These are phyloP conservation scores for Coelastrella sp. DNA, from an alignment of 139 green algal genomes.

Conservation along the genomic window DNA sequence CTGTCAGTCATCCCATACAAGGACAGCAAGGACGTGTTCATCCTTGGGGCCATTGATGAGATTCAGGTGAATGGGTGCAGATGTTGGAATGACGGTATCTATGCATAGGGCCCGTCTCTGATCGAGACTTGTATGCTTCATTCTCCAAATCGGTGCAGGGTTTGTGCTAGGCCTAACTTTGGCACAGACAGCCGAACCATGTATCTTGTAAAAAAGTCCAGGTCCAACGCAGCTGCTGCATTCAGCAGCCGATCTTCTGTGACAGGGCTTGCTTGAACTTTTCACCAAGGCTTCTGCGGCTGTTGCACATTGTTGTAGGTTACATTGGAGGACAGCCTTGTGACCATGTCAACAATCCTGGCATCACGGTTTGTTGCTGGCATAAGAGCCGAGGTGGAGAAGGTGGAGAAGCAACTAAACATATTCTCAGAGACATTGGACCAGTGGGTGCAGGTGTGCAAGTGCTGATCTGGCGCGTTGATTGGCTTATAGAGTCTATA, in stretches of 20 bases:
- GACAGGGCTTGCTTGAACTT: too few species aligned
- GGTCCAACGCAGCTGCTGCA: too few species aligned
- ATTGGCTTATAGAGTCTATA: background rate
- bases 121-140: too few species aligned
- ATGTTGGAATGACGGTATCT: too few species aligned
- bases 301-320: constrained; percentile 39
- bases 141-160: too few species aligned
- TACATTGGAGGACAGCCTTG: constrained; percentile 87
- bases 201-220: background rate
- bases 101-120: too few species aligned
- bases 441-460: constrained; percentile 72
- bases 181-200: too few species aligned
- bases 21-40: constrained; percentile 89
- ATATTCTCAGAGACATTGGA: constrained; percentile 81
- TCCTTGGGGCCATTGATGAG: constrained; percentile 85
- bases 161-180: too few species aligned
- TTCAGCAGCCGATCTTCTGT: background rate
- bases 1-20: constrained; percentile 87
- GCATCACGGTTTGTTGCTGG: constrained; percentile 81
- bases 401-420: constrained; percentile 78
- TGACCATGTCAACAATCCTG: constrained; percentile 91
- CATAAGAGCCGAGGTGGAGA: constrained; percentile 84
- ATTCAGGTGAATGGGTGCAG: constrained; percentile 63
- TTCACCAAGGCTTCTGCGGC: background rate
- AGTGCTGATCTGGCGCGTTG: background rate